Percentiles rank a stretch among this genome's conserved stretches.
phyloP scores from a whole-genome alignment of 2,329 filamentous ascomycete genomes.

The Colletotrichum spaethianum region DNA sequence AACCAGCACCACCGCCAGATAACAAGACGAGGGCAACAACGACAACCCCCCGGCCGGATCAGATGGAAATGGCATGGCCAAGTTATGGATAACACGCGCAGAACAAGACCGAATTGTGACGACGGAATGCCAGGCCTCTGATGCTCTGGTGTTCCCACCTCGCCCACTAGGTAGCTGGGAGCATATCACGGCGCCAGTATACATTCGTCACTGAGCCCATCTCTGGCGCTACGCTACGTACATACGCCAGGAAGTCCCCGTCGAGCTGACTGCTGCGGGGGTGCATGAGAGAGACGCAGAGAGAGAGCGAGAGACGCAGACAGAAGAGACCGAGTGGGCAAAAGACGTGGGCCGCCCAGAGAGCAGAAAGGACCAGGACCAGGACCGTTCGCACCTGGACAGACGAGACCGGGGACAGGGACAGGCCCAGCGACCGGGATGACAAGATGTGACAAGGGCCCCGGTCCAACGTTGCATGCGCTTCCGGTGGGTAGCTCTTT shows the following conservation, averaged over 20 bases:
- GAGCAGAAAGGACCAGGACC: background rate
- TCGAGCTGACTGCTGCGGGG: background rate
- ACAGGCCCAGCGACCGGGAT: conserved; percentile 15
- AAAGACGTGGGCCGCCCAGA: background rate
- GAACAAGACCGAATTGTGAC: conserved; percentile 29
- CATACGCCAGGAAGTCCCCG: background rate
- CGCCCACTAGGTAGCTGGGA: background rate
- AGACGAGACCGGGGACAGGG: background rate
- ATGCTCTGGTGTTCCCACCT: background rate
- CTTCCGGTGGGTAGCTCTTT: conserved; percentile 23
- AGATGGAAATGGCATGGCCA: conserved; percentile 3
- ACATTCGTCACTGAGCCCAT: conserved; percentile 6
- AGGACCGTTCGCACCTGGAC: conserved; percentile 11
- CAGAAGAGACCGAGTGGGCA: background rate
- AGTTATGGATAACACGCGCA: background rate
- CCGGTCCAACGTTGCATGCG: conserved; percentile 40
- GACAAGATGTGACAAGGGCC: conserved; percentile 18
- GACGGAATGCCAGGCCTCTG: conserved; percentile 3
- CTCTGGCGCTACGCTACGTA: conserved; percentile 5
- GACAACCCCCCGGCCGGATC: background rate
- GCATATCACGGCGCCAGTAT: conserved; percentile 8
- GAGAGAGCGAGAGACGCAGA: conserved; percentile 2
- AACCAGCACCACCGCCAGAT: background rate
- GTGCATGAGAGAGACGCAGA: background rate
- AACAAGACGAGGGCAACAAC: background rate